These are phyloP conservation scores for Zymoseptoria pseudotritici DNA, from an alignment of 2,329 filamentous ascomycete genomes.

Conservation along the genomic window DNA sequence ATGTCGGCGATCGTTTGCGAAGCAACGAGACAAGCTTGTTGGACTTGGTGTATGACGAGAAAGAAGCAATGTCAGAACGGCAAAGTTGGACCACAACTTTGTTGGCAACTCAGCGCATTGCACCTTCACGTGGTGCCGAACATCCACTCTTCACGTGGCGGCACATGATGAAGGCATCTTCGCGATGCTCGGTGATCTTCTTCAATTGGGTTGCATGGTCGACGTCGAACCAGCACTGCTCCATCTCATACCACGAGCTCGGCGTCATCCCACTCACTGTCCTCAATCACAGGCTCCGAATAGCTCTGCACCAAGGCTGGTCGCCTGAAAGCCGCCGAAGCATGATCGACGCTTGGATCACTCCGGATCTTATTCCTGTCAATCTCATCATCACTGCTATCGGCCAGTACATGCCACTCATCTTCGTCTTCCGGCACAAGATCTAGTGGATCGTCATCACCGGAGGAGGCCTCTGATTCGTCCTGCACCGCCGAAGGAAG, in stretches of 20 bases:
- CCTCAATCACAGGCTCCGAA: slow-evolving; percentile 40
- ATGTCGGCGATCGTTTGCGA: no score
- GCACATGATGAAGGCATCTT: no score
- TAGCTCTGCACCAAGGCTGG: slow-evolving; percentile 20
- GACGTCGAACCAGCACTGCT: no score
- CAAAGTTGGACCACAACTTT: no score
- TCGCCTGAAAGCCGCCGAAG: slow-evolving; percentile 3
- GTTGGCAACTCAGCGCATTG: no score
- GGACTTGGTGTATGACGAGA: no score
- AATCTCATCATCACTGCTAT: slow-evolving; percentile 23
- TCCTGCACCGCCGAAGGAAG: slow-evolving; percentile 10
- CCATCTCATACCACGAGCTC: slow-evolving; percentile 34
- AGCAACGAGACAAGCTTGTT: no score
- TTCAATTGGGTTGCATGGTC: no score
- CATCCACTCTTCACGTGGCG: no score
- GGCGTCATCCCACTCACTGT: slow-evolving; percentile 48
- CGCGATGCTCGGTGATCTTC: no score
- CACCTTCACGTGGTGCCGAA: no score
- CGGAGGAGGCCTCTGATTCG: slow-evolving; percentile 7
- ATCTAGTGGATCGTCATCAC: slow-evolving; percentile 13
- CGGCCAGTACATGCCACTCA: slow-evolving; percentile 28
- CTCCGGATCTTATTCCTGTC: slow-evolving; percentile 8
- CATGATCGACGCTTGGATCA: slow-evolving; percentile 17
- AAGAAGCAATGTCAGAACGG: no score
- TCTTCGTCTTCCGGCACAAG: slow-evolving; percentile 13